These are phyloP conservation scores for Fraxinus albicans DNA, from an alignment of 305 asterid species.

Conservation along the genomic window DNA sequence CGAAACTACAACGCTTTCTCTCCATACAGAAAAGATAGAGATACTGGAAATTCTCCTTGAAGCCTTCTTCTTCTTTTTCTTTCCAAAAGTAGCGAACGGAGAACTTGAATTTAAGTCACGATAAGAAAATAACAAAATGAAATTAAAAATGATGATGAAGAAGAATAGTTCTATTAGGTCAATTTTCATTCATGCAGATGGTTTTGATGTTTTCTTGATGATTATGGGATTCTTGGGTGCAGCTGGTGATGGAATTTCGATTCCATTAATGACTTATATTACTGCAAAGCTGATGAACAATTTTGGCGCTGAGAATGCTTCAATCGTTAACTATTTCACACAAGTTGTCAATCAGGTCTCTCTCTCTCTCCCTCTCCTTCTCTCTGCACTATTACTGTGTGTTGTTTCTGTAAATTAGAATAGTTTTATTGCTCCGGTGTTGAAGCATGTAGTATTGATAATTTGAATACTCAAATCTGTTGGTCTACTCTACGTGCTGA, in stretches of 20 bases:
- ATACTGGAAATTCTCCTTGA: neutral
- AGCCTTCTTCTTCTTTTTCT: neutral
- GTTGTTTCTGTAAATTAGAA: neutral
- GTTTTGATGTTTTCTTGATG: constrained; percentile 58
- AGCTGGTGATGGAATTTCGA: constrained; percentile 66
- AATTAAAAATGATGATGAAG: neutral
- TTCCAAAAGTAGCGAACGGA: neutral
- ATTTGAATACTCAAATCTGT: neutral
- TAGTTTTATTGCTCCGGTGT: neutral
- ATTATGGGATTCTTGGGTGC: constrained; percentile 67
- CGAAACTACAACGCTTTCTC: neutral
- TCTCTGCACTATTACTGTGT: neutral
- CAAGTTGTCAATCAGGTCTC: constrained; percentile 57
- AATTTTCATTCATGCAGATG: constrained; percentile 85
- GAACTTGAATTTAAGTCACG: neutral
- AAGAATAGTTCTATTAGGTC: constrained; percentile 40
- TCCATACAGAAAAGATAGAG: neutral
- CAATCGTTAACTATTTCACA: constrained; percentile 34
- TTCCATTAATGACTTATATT: constrained; percentile 65
- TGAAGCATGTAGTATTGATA: neutral
- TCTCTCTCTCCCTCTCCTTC: neutral
- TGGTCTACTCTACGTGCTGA: too few species aligned
- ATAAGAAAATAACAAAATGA: neutral
- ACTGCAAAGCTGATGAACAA: constrained; percentile 76
- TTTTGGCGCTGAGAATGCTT: constrained; percentile 45